A percentile compares a stretch with the other conserved stretches of the same genome.
Conservation (phyloP, 768 basidiomycete genomes). For the Termitomyces sp. region DNA sequence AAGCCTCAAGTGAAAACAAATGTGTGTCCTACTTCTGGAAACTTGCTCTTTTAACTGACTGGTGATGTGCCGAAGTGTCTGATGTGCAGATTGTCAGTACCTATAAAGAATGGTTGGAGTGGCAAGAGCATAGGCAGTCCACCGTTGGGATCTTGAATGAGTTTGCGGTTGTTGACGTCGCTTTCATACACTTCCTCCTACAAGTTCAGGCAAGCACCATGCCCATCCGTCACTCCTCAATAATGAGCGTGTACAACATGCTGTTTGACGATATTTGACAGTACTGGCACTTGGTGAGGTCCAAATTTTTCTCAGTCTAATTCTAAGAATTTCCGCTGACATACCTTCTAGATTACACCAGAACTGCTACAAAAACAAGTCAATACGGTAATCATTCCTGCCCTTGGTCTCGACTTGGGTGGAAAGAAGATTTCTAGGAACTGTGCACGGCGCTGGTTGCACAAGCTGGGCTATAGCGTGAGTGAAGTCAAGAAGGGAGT, state of each 20-base stretch:
- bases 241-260: not conserved
- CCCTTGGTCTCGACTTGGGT: constrained; percentile 1
- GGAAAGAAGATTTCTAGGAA: not conserved
- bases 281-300: not conserved
- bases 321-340: not conserved
- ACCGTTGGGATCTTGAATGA: no score
- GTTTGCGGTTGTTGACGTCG: not conserved
- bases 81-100: not conserved
- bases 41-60: not conserved
- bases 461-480: constrained; percentile 5
- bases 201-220: not conserved
- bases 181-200: not conserved
- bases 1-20: no score
- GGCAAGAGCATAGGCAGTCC: not conserved
- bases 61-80: not conserved
- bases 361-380: not conserved
- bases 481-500: constrained; percentile 15
- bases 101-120: not conserved
- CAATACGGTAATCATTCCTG: not conserved
- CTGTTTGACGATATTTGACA: not conserved
- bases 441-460: constrained; percentile 3
- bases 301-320: not conserved
- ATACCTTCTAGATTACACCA: not conserved
- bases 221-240: not conserved
- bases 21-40: not conserved